A percentile compares a stretch with the other conserved stretches of the same genome.
Evolutionary conservation across 73 alveolate species (phyloP).

Genomic region (Symbiodinium natans): DNA sequence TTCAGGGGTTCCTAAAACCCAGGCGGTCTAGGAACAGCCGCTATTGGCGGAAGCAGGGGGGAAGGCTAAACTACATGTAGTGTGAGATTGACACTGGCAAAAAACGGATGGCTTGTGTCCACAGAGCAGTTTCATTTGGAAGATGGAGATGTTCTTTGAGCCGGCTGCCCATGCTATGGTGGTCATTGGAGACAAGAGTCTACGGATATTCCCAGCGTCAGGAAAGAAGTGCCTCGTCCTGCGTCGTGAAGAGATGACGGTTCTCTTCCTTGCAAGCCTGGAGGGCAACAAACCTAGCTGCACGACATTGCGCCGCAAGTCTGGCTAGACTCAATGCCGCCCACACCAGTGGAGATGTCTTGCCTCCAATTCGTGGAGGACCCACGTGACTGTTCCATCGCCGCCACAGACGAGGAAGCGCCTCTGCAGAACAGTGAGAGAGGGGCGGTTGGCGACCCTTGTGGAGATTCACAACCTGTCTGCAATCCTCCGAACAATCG

Average conservation of each 20-base stretch:
- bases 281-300: neutral
- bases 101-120: too few species aligned
- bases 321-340: neutral
- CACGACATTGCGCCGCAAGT: too few species aligned
- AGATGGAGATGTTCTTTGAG: too few species aligned
- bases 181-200: too few species aligned
- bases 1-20: too few species aligned
- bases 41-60: too few species aligned
- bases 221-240: neutral
- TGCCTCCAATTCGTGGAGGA: slow-evolving; percentile 73
- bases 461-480: neutral
- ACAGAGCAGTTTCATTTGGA: too few species aligned
- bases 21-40: too few species aligned
- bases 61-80: too few species aligned
- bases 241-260: slow-evolving; percentile 16
- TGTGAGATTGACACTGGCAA: too few species aligned
- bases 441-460: neutral
- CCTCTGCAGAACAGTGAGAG: neutral
- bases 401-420: slow-evolving; percentile 89
- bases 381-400: slow-evolving; percentile 93
- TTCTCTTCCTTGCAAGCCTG: slow-evolving; percentile 49
- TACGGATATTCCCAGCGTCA: too few species aligned
- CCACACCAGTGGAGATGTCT: neutral
- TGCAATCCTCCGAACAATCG: neutral
- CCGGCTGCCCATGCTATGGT: too few species aligned